Conservation (phyloP, 176 grass and related monocot species). For the Saccharum officinarum region DNA sequence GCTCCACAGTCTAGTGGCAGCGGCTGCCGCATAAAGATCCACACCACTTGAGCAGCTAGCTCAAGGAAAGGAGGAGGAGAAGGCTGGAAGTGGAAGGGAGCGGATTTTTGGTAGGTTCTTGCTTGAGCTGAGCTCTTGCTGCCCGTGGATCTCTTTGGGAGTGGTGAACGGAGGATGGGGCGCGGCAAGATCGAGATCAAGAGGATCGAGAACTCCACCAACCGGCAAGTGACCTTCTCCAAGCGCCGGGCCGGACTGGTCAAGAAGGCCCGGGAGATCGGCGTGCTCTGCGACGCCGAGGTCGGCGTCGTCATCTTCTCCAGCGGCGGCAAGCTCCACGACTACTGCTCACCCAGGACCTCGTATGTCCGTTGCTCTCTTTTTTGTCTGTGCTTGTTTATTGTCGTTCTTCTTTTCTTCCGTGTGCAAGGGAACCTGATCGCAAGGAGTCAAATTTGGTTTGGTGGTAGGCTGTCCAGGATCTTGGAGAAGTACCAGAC, state of each 20-base stretch:
- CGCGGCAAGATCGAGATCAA: slow-evolving; percentile 98
- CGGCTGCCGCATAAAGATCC: slow-evolving; percentile 29
- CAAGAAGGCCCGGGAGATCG: slow-evolving; percentile 96
- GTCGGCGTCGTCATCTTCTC: slow-evolving; percentile 96
- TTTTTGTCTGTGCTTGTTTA: not conserved
- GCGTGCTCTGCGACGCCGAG: slow-evolving; percentile 87
- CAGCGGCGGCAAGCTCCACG: slow-evolving; percentile 88
- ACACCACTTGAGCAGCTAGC: not conserved
- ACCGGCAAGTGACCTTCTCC: slow-evolving; percentile 88
- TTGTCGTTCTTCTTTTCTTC: not conserved
- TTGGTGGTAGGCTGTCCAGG: slow-evolving; percentile 56
- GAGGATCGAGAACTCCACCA: slow-evolving; percentile 97
- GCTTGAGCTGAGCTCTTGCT: not conserved
- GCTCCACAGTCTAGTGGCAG: not conserved
- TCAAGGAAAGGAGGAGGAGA: not conserved
- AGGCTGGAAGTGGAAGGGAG: not conserved
- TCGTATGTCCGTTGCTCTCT: slow-evolving; percentile 41
- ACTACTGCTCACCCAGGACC: slow-evolving; percentile 77
- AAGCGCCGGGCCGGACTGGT: slow-evolving; percentile 82
- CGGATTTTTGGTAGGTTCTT: not conserved
- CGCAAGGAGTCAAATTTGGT: not conserved
- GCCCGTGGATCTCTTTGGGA: not conserved
- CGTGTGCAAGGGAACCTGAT: not conserved
- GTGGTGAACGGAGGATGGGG: slow-evolving; percentile 47
- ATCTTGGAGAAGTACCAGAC: slow-evolving; percentile 96